Evolutionary conservation across 768 basidiomycete species (phyloP).

Genomic region (Polyporus arcularius): DNA sequence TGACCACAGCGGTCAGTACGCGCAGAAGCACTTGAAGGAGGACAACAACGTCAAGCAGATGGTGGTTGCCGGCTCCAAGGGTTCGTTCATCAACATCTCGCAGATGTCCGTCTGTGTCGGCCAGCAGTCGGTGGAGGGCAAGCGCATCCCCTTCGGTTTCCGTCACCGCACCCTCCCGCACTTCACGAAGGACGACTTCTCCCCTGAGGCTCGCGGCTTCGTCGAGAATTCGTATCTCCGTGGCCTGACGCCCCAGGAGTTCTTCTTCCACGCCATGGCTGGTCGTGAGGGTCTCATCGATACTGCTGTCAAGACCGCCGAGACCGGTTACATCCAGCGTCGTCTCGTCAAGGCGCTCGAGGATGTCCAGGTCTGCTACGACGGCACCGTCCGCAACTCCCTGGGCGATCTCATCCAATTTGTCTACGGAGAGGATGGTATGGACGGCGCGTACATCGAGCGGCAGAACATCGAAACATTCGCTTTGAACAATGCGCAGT

Average conservation of each 20-base stretch:
- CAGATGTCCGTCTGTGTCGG: slow-evolving; percentile 99
- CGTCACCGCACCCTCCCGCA: slow-evolving; percentile 95
- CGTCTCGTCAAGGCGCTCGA: slow-evolving; percentile 97
- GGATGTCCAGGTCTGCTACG: slow-evolving; percentile 96
- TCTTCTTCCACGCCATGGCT: slow-evolving; percentile 99
- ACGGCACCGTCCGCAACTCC: slow-evolving; percentile 97
- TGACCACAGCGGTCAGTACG: slow-evolving; percentile 93
- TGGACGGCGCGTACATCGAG: slow-evolving; percentile 98
- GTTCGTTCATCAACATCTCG: slow-evolving; percentile 99
- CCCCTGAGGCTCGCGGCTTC: slow-evolving; percentile 96
- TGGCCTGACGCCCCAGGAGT: slow-evolving; percentile 95
- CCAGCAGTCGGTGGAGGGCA: slow-evolving; percentile 97
- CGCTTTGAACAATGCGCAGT: slow-evolving; percentile 75
- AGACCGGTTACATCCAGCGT: slow-evolving; percentile 98
- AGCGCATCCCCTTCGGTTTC: slow-evolving; percentile 98
- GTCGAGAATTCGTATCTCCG: slow-evolving; percentile 99
- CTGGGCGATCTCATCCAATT: slow-evolving; percentile 96
- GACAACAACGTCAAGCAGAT: slow-evolving; percentile 99
- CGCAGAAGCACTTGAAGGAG: slow-evolving; percentile 96
- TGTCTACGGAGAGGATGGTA: slow-evolving; percentile 97
- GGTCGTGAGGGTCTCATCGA: slow-evolving; percentile 99
- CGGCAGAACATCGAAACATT: slow-evolving; percentile 92
- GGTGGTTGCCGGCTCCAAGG: slow-evolving; percentile 99
- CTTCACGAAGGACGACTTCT: slow-evolving; percentile 98
- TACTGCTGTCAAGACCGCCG: slow-evolving; percentile 99